A percentile compares a stretch with the other conserved stretches of the same genome.
Conservation (phyloP, 768 basidiomycete species). For the Sarcomyxa edulis region DNA sequence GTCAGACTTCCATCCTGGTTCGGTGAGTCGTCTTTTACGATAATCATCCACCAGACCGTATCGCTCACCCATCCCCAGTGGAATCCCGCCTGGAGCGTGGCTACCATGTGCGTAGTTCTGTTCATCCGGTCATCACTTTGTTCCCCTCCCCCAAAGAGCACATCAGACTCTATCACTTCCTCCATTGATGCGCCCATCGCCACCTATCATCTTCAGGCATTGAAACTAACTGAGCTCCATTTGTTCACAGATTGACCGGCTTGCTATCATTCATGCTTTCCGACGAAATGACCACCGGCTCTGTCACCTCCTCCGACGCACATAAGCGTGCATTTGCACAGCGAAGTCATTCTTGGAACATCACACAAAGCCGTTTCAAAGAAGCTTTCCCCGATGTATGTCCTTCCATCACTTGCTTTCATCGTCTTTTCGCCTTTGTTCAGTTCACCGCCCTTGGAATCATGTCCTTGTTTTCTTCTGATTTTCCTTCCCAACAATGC, state of each 20-base stretch:
- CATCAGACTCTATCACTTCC: constrained; percentile 4
- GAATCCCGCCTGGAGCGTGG: constrained; percentile 95
- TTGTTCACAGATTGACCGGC: constrained; percentile 72
- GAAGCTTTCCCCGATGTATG: constrained; percentile 88
- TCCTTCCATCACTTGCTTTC: constrained; percentile 13
- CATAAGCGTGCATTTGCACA: constrained; percentile 77
- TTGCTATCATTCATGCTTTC: constrained; percentile 92
- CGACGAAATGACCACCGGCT: constrained; percentile 96
- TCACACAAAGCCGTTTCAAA: constrained; percentile 70
- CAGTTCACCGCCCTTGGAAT: constrained; percentile 2
- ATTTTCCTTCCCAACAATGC: too few relatives aligned
- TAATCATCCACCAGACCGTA: neutral
- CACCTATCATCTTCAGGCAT: constrained; percentile 7
- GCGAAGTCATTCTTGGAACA: constrained; percentile 83
- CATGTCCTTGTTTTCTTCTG: constrained; percentile 3
- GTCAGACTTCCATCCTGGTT: constrained; percentile 91
- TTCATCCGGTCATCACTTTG: constrained; percentile 7
- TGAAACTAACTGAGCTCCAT: constrained; percentile 9
- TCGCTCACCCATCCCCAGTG: constrained; percentile 44
- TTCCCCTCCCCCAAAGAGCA: constrained; percentile 5
- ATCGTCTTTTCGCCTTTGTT: constrained; percentile 10
- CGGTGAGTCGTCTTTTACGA: constrained; percentile 42
- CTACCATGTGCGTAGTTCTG: constrained; percentile 70
- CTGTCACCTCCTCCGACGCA: constrained; percentile 70
- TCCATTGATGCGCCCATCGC: neutral